phyloP scores from a whole-genome alignment of 306 rosid genomes.

The Canavalia gladiata region DNA sequence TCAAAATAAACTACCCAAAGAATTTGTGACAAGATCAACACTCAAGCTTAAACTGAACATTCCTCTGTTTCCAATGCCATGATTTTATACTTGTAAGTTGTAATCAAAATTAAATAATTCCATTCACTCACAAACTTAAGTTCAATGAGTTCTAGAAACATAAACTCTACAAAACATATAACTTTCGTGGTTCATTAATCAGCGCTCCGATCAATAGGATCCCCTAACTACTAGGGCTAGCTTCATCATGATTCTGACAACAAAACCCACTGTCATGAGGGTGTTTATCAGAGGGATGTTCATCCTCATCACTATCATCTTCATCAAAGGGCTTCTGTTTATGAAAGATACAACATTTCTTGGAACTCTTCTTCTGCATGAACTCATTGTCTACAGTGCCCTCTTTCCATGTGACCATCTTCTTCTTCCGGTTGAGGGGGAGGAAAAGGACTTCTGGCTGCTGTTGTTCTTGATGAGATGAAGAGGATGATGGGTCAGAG shows the following conservation, averaged over 20 bases:
- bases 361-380: constrained; percentile 96
- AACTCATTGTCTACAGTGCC: constrained; percentile 97
- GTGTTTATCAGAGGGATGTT: constrained; percentile 47
- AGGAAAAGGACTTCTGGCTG: constrained; percentile 69
- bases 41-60: background rate
- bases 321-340: constrained; percentile 75
- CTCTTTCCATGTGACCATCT: constrained; percentile 92
- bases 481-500: constrained; percentile 54
- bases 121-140: constrained; percentile 3
- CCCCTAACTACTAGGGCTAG: constrained; percentile 57
- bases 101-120: constrained; percentile 13
- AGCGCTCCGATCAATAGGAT: constrained; percentile 7
- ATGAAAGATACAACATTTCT: constrained; percentile 96
- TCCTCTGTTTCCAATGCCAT: background rate
- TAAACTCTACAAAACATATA: constrained; percentile 21
- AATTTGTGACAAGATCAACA: background rate
- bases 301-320: constrained; percentile 84
- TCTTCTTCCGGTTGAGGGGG: constrained; percentile 84
- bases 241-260: constrained; percentile 57
- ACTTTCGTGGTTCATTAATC: constrained; percentile 10
- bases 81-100: background rate
- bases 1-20: background rate
- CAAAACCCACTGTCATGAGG: constrained; percentile 54
- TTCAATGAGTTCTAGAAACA: constrained; percentile 13
- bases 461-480: constrained; percentile 59